Evolutionary conservation across 2,329 filamentous ascomycete genomes (phyloP), one percentile per base, ranked within the genome.

Genomic region (Botryotinia globosa): DNA sequence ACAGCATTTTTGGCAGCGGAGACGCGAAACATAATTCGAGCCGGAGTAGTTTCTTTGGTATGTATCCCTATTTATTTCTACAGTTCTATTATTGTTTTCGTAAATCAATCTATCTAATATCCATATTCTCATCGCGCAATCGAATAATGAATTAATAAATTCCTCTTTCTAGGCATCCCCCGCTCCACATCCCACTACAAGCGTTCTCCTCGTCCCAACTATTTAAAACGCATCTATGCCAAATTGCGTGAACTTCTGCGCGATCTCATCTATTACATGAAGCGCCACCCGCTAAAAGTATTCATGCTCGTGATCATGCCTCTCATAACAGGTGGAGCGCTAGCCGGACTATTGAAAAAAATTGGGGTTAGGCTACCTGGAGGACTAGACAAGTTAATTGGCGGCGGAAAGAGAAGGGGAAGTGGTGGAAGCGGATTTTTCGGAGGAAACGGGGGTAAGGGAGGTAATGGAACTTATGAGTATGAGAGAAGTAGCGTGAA

Each of bases 281-380:
- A 93, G 80, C 87, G 89, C 54, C 91, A 98, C 83, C 95, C 94
- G 0, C 84, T 94, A 80, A 97, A 97, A 83, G 92, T 97, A 65
- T 92, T 98, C 84, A 86, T 93, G 85, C 88, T 94, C 75, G 91
- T 97, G 75, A 87, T 98, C 78, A 89, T 98, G 87, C 95, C 95
- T 16, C 86, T 98, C 73, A 85, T 98, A 78, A 94, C 91, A 1
- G 93, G 93, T 69, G 95, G 95, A 45, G 91, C 93, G 42, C 83
- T 98, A 76, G 90, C 90, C 14, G 92, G 91, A 64, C 85, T 98
- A 62, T 87, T 97, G 63, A 88, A 89, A 54, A 89, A 90, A 80
- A 92, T 98, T 81, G 94, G 94, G 34, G 85, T 98, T 74, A 87
- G 91, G 75, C 82, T 97, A 75, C 94, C 94, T 0, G 85, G 85